Evolutionary conservation across 345 rosid genomes (phyloP).

Genomic region (Eucalyptus urophylla): DNA sequence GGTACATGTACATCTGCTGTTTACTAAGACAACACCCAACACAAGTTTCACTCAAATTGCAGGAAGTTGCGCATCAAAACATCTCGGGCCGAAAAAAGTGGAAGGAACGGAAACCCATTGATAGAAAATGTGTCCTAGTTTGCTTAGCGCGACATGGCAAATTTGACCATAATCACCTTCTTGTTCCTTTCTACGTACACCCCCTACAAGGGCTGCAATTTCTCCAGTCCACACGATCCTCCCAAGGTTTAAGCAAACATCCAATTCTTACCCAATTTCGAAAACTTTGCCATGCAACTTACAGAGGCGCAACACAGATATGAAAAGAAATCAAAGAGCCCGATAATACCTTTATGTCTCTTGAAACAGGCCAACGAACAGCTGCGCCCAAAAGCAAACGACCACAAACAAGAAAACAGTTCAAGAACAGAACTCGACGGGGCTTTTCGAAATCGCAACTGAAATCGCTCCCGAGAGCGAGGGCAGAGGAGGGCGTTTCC

Average conservation of each 20-base stretch:
- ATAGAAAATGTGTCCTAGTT: neutral
- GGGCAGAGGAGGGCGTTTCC: neutral
- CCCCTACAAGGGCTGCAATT: neutral
- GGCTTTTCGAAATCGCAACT: neutral
- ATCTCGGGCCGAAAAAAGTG: neutral
- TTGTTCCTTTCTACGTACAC: neutral
- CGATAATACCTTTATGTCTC: conserved; percentile 21
- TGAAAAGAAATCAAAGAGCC: neutral
- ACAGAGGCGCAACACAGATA: neutral
- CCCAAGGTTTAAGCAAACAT: neutral
- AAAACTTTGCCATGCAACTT: neutral
- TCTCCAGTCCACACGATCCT: neutral
- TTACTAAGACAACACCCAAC: neutral
- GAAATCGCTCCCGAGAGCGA: neutral
- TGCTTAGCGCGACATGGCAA: neutral
- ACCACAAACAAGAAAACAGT: neutral
- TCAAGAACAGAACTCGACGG: neutral
- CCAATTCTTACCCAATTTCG: neutral
- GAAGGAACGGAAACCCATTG: neutral
- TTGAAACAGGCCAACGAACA: conserved; percentile 49
- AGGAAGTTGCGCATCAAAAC: neutral
- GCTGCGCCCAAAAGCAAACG: conserved; percentile 20
- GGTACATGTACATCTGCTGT: neutral
- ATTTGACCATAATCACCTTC: neutral
- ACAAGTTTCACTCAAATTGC: neutral